Evolutionary conservation across 2,329 filamentous ascomycete genomes (phyloP).

Genomic region (Polytolypa hystricis): DNA sequence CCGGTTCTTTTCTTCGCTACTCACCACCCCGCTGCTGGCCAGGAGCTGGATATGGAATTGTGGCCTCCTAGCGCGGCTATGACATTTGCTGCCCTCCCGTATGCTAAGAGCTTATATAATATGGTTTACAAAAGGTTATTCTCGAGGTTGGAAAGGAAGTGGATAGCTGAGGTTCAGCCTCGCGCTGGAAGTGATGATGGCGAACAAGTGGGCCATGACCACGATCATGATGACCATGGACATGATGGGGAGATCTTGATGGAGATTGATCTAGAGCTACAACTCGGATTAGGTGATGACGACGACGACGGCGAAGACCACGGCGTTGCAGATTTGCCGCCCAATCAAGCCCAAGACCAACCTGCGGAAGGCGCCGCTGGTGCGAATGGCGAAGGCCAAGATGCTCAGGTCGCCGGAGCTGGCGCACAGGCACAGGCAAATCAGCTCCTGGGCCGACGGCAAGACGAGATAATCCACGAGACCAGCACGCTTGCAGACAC

Average conservation of each 20-base stretch:
- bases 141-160: slow-evolving; percentile 45
- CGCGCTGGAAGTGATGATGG: slow-evolving; percentile 28
- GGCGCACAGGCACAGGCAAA: slow-evolving; percentile 3
- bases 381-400: neutral
- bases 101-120: slow-evolving; percentile 53
- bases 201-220: slow-evolving; percentile 20
- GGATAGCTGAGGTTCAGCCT: slow-evolving; percentile 53
- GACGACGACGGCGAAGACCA: slow-evolving; percentile 23
- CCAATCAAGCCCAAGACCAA: slow-evolving; percentile 4
- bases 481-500: slow-evolving; percentile 47
- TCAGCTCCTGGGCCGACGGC: slow-evolving; percentile 27
- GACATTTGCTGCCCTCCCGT: slow-evolving; percentile 55
- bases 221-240: slow-evolving; percentile 24
- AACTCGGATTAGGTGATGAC: slow-evolving; percentile 38
- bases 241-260: slow-evolving; percentile 35
- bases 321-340: slow-evolving; percentile 11
- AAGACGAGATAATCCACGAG: slow-evolving; percentile 41
- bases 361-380: neutral
- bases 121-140: slow-evolving; percentile 50
- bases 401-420: slow-evolving; percentile 1
- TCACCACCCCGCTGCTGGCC: slow-evolving; percentile 28
- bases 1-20: slow-evolving; percentile 46
- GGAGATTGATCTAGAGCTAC: slow-evolving; percentile 41
- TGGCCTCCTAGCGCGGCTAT: slow-evolving; percentile 58
- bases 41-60: slow-evolving; percentile 41